phyloP scores from a whole-genome alignment of 352 stramenopile species.

The Aphanomyces euteiches region DNA sequence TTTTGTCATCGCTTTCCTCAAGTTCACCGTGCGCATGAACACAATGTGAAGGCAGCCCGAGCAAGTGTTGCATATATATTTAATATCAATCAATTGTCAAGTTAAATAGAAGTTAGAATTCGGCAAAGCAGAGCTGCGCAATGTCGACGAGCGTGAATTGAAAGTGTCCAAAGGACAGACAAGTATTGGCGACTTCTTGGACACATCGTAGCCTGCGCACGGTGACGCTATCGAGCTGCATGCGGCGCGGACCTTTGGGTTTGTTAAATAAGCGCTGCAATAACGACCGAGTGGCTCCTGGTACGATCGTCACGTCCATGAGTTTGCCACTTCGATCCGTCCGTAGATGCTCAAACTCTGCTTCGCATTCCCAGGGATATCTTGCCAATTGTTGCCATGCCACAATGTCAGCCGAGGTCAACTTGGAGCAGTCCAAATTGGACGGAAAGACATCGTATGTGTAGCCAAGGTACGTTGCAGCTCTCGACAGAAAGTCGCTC shows the following conservation, averaged over 20 bases:
- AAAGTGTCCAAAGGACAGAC: constrained; percentile 4
- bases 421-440: not conserved
- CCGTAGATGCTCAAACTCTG: not conserved
- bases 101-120: not conserved
- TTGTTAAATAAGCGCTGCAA: not conserved
- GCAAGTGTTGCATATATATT: not conserved
- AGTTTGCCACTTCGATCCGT: too few species aligned
- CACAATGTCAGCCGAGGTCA: not conserved
- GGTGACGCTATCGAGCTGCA: not conserved
- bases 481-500: constrained; percentile 12
- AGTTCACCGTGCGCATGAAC: constrained; percentile 67
- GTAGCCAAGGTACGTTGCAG: constrained; percentile 8
- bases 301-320: not conserved
- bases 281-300: not conserved
- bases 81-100: not conserved
- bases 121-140: not conserved
- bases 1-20: constrained; percentile 50
- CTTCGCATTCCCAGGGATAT: constrained; percentile 8
- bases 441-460: not conserved
- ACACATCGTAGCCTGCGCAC: not conserved
- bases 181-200: constrained; percentile 10
- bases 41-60: constrained; percentile 44
- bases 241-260: not conserved
- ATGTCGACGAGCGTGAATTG: constrained; percentile 15
- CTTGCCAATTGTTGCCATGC: not conserved